Evolutionary conservation across 129 eudicot genomes (phyloP).

Genomic region (Artemisia annua): DNA sequence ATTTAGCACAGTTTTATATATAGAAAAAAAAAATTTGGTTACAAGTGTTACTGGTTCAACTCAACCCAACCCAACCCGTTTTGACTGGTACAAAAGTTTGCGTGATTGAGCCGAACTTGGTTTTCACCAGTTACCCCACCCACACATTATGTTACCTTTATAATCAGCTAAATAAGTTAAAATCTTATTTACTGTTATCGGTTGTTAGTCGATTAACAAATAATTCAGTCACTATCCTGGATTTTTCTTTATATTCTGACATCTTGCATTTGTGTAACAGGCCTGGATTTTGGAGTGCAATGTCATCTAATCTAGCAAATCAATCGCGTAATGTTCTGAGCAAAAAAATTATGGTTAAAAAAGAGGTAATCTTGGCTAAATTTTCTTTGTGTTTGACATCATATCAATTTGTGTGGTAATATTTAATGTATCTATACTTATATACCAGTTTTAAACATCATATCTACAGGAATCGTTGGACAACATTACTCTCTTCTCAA

Average conservation of each 20-base stretch:
- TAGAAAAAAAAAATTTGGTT: no score
- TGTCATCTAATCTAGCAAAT: constrained; percentile 95
- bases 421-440: no score
- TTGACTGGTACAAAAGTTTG: background rate
- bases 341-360: constrained; percentile 94
- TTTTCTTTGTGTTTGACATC: constrained; percentile 2
- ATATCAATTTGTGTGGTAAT: background rate
- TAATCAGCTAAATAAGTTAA: no score
- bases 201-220: no score
- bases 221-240: background rate
- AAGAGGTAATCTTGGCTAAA: constrained; percentile 39
- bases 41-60: background rate
- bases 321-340: constrained; percentile 97
- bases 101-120: background rate
- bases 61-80: background rate
- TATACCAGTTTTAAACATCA: no score
- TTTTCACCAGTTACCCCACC: background rate
- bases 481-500: constrained; percentile 32
- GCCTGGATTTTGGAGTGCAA: constrained; percentile 99
- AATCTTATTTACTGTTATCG: no score
- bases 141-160: background rate
- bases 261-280: constrained; percentile 35
- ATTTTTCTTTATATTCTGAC: constrained; percentile 3
- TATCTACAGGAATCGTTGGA: no score
- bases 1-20: no score